A percentile compares a stretch with the other conserved stretches of the same genome.
Evolutionary conservation across 2,329 filamentous ascomycete genomes (phyloP).

Genomic region (Phialophora macrospora): DNA sequence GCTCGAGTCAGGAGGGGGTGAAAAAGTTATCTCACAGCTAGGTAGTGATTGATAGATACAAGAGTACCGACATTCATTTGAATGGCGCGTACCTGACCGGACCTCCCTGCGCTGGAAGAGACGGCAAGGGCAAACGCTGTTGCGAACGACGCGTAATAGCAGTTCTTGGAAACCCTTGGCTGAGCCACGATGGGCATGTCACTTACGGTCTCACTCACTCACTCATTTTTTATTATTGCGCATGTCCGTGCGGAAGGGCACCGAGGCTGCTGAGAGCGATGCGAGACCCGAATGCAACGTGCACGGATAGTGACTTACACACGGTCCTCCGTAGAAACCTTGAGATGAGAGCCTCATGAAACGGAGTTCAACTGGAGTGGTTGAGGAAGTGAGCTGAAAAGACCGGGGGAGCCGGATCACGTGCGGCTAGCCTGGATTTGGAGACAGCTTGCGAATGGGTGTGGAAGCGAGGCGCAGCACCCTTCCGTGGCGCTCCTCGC

Average conservation of each 20-base stretch:
- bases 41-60: neutral
- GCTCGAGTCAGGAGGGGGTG: neutral
- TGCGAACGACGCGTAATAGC: conserved; percentile 21
- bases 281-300: conserved; percentile 6
- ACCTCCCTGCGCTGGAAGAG: neutral
- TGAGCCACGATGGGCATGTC: conserved; percentile 14
- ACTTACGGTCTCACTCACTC: neutral
- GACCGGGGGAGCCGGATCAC: neutral
- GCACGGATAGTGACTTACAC: neutral
- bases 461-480: conserved; percentile 6
- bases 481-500: neutral
- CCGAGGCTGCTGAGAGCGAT: neutral
- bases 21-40: neutral
- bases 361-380: neutral
- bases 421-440: neutral
- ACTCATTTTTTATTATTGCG: neutral
- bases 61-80: neutral
- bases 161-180: conserved; percentile 23
- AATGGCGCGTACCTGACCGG: neutral
- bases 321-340: neutral
- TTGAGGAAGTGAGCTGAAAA: neutral
- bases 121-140: conserved; percentile 10
- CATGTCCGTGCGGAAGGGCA: neutral
- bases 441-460: neutral
- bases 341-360: neutral